Evolutionary conservation across 2,329 filamentous ascomycete species (phyloP).

Genomic region (Lecanicillium sp.): DNA sequence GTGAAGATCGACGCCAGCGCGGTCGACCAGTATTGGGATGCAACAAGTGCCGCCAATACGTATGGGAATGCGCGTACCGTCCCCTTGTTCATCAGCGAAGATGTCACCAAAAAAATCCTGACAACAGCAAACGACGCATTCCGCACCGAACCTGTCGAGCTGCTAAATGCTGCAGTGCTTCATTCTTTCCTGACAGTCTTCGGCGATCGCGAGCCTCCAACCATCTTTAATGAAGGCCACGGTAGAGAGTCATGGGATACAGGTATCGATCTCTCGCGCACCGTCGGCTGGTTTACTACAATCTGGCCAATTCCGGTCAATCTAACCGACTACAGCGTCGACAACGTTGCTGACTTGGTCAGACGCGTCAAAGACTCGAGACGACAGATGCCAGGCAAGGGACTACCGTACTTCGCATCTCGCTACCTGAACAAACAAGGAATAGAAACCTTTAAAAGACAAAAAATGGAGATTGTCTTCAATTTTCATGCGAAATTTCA

Average conservation of each 20-base stretch:
- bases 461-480: slow-evolving; percentile 40
- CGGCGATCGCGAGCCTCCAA: slow-evolving; percentile 25
- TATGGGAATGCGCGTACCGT: too few species aligned
- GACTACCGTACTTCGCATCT: slow-evolving; percentile 32
- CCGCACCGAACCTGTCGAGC: slow-evolving; percentile 32
- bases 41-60: too few species aligned
- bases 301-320: slow-evolving; percentile 28
- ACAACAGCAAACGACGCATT: slow-evolving; percentile 25
- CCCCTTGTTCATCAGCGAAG: not conserved
- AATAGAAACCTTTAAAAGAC: too few species aligned
- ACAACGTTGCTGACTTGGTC: slow-evolving; percentile 2
- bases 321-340: slow-evolving; percentile 8
- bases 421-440: slow-evolving; percentile 26
- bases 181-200: slow-evolving; percentile 32
- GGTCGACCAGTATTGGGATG: too few species aligned
- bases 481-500: slow-evolving; percentile 40
- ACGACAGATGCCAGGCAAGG: slow-evolving; percentile 28
- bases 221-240: slow-evolving; percentile 36
- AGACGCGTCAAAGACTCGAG: slow-evolving; percentile 30
- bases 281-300: slow-evolving; percentile 42
- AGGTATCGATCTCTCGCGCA: slow-evolving; percentile 30
- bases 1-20: too few species aligned
- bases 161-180: slow-evolving; percentile 30
- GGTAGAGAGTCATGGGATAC: slow-evolving; percentile 33
- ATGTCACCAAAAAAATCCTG: slow-evolving; percentile 17